Evolutionary conservation across 495 filamentous ascomycete genomes (phyloP).

Genomic region (Collariella sp.): DNA sequence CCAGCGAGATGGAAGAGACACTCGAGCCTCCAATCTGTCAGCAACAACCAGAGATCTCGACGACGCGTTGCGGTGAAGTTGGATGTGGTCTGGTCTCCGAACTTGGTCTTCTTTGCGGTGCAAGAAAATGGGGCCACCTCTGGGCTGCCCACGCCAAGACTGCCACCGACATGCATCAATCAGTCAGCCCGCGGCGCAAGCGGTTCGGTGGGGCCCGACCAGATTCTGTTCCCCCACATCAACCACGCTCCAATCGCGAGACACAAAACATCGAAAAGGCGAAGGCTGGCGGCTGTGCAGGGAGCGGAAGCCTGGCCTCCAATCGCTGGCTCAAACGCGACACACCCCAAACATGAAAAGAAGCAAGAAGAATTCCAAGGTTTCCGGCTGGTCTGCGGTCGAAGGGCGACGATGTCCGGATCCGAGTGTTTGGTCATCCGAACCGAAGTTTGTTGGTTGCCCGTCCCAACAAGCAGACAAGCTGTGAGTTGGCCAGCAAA

Average conservation of each 20-base stretch:
- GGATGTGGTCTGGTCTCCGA: neutral
- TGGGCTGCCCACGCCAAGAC: neutral
- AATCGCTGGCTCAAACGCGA: neutral
- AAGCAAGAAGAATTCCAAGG: neutral
- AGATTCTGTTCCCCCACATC: constrained; percentile 1
- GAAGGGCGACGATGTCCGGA: no score
- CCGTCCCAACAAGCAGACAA: no score
- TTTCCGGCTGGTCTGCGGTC: no score
- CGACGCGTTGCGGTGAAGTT: neutral
- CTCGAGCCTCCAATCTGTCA: neutral
- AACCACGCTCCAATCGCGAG: constrained; percentile 1
- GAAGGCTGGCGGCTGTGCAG: constrained; percentile 12
- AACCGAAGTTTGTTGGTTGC: no score
- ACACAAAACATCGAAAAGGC: neutral
- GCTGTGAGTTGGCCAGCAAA: neutral
- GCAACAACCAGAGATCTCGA: neutral
- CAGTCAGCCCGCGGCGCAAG: neutral
- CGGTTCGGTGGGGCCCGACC: neutral
- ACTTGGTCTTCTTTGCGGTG: neutral
- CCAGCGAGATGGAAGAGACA: neutral
- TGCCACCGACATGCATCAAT: neutral
- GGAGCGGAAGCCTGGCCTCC: neutral
- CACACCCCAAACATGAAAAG: neutral
- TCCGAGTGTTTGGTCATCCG: no score
- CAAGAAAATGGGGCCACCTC: neutral